A percentile compares a stretch with the other conserved stretches of the same genome.
Evolutionary conservation across 257 asterid genomes (phyloP).

Genomic region (Solanum acaule): DNA sequence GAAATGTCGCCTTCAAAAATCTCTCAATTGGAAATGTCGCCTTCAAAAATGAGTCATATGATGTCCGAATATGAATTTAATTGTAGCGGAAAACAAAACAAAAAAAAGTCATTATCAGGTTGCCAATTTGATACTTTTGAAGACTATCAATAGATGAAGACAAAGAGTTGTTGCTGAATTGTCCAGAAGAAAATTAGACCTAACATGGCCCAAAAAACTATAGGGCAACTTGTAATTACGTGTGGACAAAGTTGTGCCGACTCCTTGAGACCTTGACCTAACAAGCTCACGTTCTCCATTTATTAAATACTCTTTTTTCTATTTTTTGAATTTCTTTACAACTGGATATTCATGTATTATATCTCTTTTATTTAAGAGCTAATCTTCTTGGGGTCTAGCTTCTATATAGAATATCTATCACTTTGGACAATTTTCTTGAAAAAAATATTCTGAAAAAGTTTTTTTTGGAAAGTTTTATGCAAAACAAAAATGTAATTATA

Average conservation of each 20-base stretch:
- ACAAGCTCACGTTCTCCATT: background rate
- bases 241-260: background rate
- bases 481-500: background rate
- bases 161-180: background rate
- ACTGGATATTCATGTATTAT: background rate
- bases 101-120: background rate
- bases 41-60: too few relatives aligned
- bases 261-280: background rate
- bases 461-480: background rate
- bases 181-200: background rate
- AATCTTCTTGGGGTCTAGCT: background rate
- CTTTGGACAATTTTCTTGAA: background rate
- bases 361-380: background rate
- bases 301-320: background rate
- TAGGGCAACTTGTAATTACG: background rate
- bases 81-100: too few relatives aligned
- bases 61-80: too few relatives aligned
- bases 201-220: background rate
- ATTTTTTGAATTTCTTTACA: background rate
- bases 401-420: background rate
- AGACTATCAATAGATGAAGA: background rate
- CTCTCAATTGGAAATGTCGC: accelerated
- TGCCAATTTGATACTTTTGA: background rate
- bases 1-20: accelerated
- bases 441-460: background rate